These are phyloP conservation scores for Corchorus olitorius DNA, from an alignment of 345 rosid species.

Conservation along the genomic window DNA sequence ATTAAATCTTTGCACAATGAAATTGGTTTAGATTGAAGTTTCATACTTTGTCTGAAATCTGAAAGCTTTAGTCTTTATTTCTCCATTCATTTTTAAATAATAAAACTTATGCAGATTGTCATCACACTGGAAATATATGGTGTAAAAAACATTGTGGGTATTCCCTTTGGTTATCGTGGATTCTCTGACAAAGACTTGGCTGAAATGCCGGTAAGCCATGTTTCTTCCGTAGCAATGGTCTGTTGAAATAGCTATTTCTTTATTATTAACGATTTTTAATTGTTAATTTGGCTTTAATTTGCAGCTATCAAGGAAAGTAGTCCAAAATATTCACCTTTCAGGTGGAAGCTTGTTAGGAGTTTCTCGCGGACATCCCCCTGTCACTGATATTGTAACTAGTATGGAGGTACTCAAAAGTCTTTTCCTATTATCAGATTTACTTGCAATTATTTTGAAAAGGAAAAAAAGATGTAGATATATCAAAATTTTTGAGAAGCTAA, in stretches of 20 bases:
- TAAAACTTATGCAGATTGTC: conserved; percentile 66
- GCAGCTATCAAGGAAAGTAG: conserved; percentile 92
- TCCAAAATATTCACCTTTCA: conserved; percentile 94
- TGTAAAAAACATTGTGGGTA: conserved; percentile 89
- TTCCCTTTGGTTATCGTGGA: conserved; percentile 95
- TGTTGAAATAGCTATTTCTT: conserved; percentile 11
- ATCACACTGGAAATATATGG: conserved; percentile 96
- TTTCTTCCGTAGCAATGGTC: conserved; percentile 17
- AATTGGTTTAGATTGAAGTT: conserved; percentile 9
- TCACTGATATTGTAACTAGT: conserved; percentile 70
- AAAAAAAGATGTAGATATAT: background rate
- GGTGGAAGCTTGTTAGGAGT: conserved; percentile 99
- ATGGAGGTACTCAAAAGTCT: conserved; percentile 57
- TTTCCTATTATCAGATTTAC: background rate
- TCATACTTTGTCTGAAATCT: conserved; percentile 9
- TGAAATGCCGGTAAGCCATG: conserved; percentile 70
- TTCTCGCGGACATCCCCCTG: conserved; percentile 84
- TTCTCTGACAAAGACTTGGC: conserved; percentile 67
- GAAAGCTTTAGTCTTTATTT: conserved; percentile 19
- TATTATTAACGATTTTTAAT: conserved; percentile 5
- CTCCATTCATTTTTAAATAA: background rate
- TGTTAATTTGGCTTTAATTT: conserved; percentile 25
- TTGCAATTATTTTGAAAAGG: background rate
- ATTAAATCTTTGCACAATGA: background rate
- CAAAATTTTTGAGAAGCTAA: conserved; percentile 10